Base-by-base conservation (phyloP, 345 rosid species). In the Chamaenerion angustifolium region DNA sequence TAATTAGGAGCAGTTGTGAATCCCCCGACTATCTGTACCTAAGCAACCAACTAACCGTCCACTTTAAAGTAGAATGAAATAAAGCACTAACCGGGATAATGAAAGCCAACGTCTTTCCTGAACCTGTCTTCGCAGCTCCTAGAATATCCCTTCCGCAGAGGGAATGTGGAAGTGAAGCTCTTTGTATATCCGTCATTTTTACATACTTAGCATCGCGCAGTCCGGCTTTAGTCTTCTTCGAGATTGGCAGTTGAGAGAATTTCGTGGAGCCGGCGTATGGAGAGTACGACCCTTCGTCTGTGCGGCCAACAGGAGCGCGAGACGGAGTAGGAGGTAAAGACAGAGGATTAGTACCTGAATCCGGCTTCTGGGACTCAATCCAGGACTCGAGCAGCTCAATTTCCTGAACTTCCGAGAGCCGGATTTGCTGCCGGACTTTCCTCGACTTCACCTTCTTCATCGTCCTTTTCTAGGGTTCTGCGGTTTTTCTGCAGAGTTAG, bases 111-210 rank as follows among this genome's bases (percentile, higher is more conserved):
- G 98, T 87, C 71, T 92, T 87, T 17, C 95, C 98, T 0, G 98
- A 90, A 31, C 98, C 96, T 37, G 96, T 90, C 70, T 83, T 80
- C 0, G 98, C 98, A 0, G 98, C 98, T 12, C 98, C 98, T 12
- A 92, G 79, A 48, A 84, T 68, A 69, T 92, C 96, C 50, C 93
- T 73, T 11, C 93, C 92, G 43, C 94, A 86, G 53, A 90, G 74
- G 12, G 94, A 67, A 47, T 90, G 96, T 11, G 98, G 95, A 65
- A 92, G 56, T 46, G 93, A 74, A 1, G 96, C 95, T 43, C 86
- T 76, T 58, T 92, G 98, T 7, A 87, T 76, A 57, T 87, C 89
- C 45, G 93, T 77, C 98, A 92, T 83, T 18, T 68, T 64, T 16
- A 64, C 58, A 58, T 4, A 87, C n/a, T 67, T 64, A 5, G 76